phyloP scores from a whole-genome alignment of 495 filamentous ascomycete genomes.

The Parachaetomium inaequale region DNA sequence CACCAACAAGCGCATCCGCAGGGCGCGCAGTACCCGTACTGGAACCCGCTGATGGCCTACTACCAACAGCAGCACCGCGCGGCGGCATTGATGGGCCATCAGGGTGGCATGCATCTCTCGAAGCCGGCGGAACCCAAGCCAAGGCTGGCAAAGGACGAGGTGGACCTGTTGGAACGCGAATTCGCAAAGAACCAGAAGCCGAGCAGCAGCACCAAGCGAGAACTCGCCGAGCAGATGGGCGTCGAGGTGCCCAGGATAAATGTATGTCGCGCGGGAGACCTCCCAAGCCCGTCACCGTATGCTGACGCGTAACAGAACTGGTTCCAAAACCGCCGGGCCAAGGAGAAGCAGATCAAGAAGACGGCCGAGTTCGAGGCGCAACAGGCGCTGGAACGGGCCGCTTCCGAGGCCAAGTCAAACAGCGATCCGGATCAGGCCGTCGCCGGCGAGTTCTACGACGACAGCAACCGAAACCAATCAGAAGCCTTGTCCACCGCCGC shows the following conservation, averaged over 20 bases:
- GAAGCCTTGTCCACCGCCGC: conserved; percentile 37
- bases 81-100: conserved; percentile 32
- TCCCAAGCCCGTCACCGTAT: not conserved
- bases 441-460: conserved; percentile 30
- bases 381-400: conserved; percentile 51
- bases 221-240: conserved; percentile 67
- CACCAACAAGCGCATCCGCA: conserved; percentile 25
- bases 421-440: conserved; percentile 31
- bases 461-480: conserved; percentile 32
- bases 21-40: conserved; percentile 25
- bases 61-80: conserved; percentile 34
- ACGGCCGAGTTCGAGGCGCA: conserved; percentile 62
- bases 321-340: conserved; percentile 86
- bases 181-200: conserved; percentile 76
- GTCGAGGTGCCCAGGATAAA: conserved; percentile 73
- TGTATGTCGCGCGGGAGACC: conserved; percentile 47
- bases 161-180: conserved; percentile 69
- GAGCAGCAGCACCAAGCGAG: conserved; percentile 69
- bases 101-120: conserved; percentile 28
- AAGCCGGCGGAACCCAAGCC: conserved; percentile 57
- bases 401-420: conserved; percentile 36
- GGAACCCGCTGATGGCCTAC: conserved; percentile 30
- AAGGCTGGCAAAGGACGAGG: conserved; percentile 76
- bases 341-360: conserved; percentile 73
- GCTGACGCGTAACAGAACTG: conserved; percentile 63